Conservation (phyloP, 257 asterid species). For the Plantago major region DNA sequence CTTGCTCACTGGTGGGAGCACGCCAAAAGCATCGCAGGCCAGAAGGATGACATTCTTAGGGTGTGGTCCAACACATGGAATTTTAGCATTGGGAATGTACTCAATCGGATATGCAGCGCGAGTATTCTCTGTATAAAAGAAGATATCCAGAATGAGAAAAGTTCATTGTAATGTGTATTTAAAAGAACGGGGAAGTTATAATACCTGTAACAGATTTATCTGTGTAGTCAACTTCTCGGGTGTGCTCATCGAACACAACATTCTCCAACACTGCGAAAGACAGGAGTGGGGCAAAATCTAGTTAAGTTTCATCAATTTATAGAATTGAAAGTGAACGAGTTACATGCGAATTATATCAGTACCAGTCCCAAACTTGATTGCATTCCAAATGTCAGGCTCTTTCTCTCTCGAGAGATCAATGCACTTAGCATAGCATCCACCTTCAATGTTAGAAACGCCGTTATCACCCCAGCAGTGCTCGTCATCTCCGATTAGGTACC, state of each 20-base stretch:
- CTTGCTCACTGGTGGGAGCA: slow-evolving; percentile 99
- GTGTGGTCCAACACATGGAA: slow-evolving; percentile 90
- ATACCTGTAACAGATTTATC: slow-evolving; percentile 96
- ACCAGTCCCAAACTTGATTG: slow-evolving; percentile 98
- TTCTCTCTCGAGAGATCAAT: slow-evolving; percentile 83
- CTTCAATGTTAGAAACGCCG: slow-evolving; percentile 94
- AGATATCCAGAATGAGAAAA: not conserved
- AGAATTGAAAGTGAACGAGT: not conserved
- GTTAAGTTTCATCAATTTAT: not conserved
- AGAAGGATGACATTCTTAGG: slow-evolving; percentile 90
- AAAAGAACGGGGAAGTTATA: not conserved
- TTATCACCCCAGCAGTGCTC: slow-evolving; percentile 97
- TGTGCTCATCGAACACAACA: slow-evolving; percentile 89
- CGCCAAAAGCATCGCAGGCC: slow-evolving; percentile 97
- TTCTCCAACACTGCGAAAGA: slow-evolving; percentile 71
- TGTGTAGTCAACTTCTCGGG: slow-evolving; percentile 77
- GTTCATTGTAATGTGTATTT: no score
- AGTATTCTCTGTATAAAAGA: slow-evolving; percentile 63
- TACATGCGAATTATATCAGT: slow-evolving; percentile 4
- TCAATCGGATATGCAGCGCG: slow-evolving; percentile 98
- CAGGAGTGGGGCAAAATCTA: not conserved
- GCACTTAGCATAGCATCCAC: slow-evolving; percentile 99
- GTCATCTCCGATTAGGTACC: slow-evolving; percentile 92
- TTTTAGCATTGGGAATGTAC: slow-evolving; percentile 88
- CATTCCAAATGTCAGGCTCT: slow-evolving; percentile 99